These are phyloP conservation scores for Phytophthora citricola DNA, from an alignment of 352 stramenopile genomes.

Conservation along the genomic window DNA sequence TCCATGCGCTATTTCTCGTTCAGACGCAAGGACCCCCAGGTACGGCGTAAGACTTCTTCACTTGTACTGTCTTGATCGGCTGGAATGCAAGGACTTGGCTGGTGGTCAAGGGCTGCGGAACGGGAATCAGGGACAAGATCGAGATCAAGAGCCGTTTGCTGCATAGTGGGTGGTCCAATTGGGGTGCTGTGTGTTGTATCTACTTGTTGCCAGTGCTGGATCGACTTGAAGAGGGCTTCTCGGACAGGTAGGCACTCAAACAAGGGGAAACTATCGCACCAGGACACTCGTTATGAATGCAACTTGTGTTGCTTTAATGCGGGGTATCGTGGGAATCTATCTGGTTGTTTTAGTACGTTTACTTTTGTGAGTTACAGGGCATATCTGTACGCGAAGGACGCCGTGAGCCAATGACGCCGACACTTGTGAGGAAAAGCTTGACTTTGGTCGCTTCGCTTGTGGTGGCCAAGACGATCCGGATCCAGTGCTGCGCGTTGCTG, in stretches of 20 bases:
- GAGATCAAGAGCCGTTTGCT: constrained; percentile 15
- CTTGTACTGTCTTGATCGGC: constrained; percentile 21
- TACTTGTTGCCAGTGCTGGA: constrained; percentile 24
- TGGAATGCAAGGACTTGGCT: constrained; percentile 16
- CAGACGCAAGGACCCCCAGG: constrained; percentile 69
- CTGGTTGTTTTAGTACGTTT: constrained; percentile 20
- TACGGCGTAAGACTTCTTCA: constrained; percentile 45
- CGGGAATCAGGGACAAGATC: constrained; percentile 2
- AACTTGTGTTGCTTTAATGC: constrained; percentile 38
- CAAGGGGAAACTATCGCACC: constrained; percentile 21
- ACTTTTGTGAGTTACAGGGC: constrained; percentile 25
- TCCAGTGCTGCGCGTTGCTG: constrained; percentile 62
- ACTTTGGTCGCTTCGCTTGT: constrained; percentile 50
- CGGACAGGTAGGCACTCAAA: constrained; percentile 36
- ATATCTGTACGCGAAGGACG: constrained; percentile 4
- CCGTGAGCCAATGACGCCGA: constrained; percentile 15
- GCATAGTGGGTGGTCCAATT: constrained; percentile 13
- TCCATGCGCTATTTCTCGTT: constrained; percentile 37
- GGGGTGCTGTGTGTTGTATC: constrained; percentile 22
- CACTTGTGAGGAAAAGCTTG: constrained; percentile 43
- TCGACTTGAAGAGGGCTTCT: constrained; percentile 1
- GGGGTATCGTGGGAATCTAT: constrained; percentile 17
- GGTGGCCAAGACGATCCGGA: constrained; percentile 62
- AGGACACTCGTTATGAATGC: constrained; percentile 50
- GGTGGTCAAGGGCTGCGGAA: constrained; percentile 15